Percentiles rank a stretch among this genome's conserved stretches.
Conservation (phyloP, 257 asterid genomes). For the Voacanga thouarsii region DNA sequence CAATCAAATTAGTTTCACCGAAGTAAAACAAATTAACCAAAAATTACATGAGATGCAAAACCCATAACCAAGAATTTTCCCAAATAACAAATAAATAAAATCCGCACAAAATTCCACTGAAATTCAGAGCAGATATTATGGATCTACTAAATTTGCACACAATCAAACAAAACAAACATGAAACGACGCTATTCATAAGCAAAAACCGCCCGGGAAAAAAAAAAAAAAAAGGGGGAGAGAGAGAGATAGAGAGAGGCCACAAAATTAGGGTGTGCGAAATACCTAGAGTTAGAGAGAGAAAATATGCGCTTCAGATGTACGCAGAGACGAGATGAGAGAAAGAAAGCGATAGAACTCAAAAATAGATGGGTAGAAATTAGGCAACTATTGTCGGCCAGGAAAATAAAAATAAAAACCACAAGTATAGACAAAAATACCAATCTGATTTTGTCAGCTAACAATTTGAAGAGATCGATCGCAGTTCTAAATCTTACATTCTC, state of each 20-base stretch:
- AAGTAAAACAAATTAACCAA: neutral
- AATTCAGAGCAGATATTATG: neutral
- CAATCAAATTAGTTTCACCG: neutral
- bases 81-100: neutral
- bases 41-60: neutral
- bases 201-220: neutral
- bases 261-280: neutral
- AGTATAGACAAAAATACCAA: no score
- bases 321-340: conserved; percentile 6
- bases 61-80: neutral
- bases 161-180: neutral
- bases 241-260: no score
- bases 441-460: no score
- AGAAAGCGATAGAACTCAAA: neutral
- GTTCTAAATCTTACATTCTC: no score
- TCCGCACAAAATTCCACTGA: neutral
- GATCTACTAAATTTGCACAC: neutral
- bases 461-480: no score
- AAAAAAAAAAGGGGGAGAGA: no score
- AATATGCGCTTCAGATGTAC: neutral
- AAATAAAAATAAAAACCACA: neutral
- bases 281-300: neutral
- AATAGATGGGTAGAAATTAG: neutral
- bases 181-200: neutral
- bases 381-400: neutral